phyloP scores from a whole-genome alignment of 2,329 filamentous ascomycete species.

The Akanthomyces muscarius region DNA sequence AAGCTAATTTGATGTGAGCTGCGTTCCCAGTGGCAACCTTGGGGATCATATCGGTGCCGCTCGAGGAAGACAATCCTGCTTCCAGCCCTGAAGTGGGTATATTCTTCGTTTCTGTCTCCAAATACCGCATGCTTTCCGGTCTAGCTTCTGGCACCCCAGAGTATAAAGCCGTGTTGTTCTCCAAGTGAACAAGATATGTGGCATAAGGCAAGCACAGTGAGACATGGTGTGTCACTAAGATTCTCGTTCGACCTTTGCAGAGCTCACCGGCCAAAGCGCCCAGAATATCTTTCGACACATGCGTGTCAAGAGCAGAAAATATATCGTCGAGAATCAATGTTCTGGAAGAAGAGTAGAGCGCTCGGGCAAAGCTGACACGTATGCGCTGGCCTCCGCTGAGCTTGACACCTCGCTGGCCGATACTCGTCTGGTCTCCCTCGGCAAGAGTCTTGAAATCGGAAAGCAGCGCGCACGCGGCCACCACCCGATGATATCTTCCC shows the following conservation, averaged over 20 bases:
- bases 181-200: neutral
- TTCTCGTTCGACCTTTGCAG: neutral
- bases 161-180: neutral
- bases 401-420: neutral
- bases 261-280: neutral
- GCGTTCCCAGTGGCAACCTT: too few relatives aligned
- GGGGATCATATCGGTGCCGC: too few relatives aligned
- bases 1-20: too few relatives aligned
- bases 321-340: neutral
- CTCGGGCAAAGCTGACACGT: neutral
- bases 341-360: neutral
- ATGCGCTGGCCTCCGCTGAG: slow-evolving; percentile 1
- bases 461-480: neutral
- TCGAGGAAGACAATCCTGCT: too few relatives aligned
- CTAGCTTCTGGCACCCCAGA: neutral
- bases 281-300: neutral
- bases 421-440: neutral
- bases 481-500: neutral
- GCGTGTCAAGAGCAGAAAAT: neutral
- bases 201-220: neutral
- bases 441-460: neutral
- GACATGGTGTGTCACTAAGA: slow-evolving; percentile 1
- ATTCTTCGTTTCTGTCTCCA: neutral
- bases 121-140: neutral
- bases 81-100: too few relatives aligned